Base-by-base conservation (phyloP, 306 rosid species). In the Ochetophila trinervis region DNA sequence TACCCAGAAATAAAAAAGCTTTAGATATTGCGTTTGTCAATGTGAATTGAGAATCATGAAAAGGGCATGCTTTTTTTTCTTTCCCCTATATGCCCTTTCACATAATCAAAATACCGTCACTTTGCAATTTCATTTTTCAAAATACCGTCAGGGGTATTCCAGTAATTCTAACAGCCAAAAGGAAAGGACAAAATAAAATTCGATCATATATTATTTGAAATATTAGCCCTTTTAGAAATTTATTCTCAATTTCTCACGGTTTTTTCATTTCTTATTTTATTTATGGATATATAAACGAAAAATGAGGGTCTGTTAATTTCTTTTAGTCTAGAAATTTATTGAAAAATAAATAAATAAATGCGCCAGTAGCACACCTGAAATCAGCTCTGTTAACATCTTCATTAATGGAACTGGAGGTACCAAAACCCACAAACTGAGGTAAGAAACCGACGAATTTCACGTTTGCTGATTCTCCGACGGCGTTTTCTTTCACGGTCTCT, bases 301-400 rank as follows among this genome's bases (percentile, higher is more conserved):
- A 40, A 40, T 40, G 32, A 27, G 32, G 32, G 32, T 27, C 32
- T 27, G 32, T 27, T 27, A 27, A 27, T 27, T 27, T 40, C 12
- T 12, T 40, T 40, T 2, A 40, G 8, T 13, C 14, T 17, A 10
- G 5, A 47, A 9, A 63, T 1, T 2, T 16, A 45, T 17, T 27
- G 36, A 54, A 13, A 48, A 18, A 18, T 16, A 20, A 21, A n/a
- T 5, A 13, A 57, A 57, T 15, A 22, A 0, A 19, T n/a, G 5
- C 62, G 50, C 40, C 7, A 5, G 11, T 24, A 22, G 73, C 86
- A 63, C 63, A 85, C 95, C 88, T 84, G 45, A 4, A 37, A 60
- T 64, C 71, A 68, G 84, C 35, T 66, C 74, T 77, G 56, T 36
- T 78, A 71, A 75, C 57, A 20, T 82, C 82, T 66, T 85, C 83